Base-by-base conservation (phyloP, 2,329 filamentous ascomycete genomes). In the Fusarium metavorans region DNA sequence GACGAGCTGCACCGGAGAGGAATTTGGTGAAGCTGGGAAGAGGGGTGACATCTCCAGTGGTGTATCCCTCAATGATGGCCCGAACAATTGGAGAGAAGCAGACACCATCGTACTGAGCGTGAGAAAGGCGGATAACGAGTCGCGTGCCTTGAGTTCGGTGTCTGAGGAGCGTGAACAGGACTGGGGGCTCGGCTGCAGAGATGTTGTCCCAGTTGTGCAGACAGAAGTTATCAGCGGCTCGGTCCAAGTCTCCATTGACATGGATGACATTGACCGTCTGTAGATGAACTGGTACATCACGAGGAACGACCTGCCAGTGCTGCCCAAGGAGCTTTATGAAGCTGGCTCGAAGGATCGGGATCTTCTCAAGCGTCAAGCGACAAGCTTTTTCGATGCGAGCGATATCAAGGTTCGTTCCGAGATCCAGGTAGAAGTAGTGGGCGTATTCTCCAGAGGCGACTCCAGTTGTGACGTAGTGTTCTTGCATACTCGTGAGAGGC, bases 81-180 rank as follows among this genome's bases (percentile, higher is more conserved):
- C 79, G 74, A 32, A 85, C 79, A 3, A 87, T 79, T 11, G 78
- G 76, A 1, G 85, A 84, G 6, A 87, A 79, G 62, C 80, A 85
- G 27, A 87, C 81, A 32, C 85, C 86, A 60, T 87, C 86, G 64
- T 87, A 87, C 68, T 87, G 86, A 1, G 85, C 86, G 68, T 87
- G 86, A 0, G 86, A 88, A 13, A 88, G 11, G n/a, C 77, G 75
- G 34, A 79, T 45, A 5, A 77, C 58, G 4, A 80, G 34, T 14
- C 72, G 66, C 7, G 61, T 43, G 13, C 72, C 77, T 25, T 76
- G 67, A 2, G 56, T 63, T 23, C 67, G 34, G 52, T 75, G 66
- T 41, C 61, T 48, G 11, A 80, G 34, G 23, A 78, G 63, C 0
- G 66, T 67, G 52, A 79, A 74, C 4, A 62, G 41, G 2, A 72